Evolutionary conservation across 1,139 yeast species (phyloP), one percentile per base, ranked within the genome.

Genomic region (Pneumocystis sp.): DNA sequence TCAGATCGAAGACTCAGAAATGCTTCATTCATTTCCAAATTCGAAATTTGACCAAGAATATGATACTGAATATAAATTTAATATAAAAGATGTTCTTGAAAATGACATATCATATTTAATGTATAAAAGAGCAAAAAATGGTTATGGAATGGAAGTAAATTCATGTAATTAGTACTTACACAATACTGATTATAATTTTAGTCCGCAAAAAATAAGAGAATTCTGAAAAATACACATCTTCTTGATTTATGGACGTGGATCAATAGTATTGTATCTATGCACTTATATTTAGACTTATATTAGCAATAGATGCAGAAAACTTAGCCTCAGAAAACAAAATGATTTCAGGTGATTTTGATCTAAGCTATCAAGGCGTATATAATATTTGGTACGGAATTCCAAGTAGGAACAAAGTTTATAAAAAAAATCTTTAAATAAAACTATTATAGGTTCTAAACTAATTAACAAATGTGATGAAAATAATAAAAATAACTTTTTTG

Each of bases 181-280:
- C 31, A 42, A 31, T 15, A 12, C n/a, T 59, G 10, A 50, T 8
- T 25, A 50, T 50, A 50, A 25, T 50, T 10, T 7, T 42, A 59
- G 40, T 15, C 61, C 3, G 31, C 17, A 63, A 76, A 76, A 59
- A 91, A 91, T 68, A 81, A 86, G 56, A 78, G 80, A 29, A 78
- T 89, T 19, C 77, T 89, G 62, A 88, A 84, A 19, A 76, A 84
- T 39, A 86, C 84, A 44, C 83, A 84, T 69, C 77, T 89, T 50
- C 79, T 86, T 68, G 85, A 87, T 70, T 86, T 96, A 0, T 91
- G 97, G 97, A 83, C 86, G 71, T 91, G 97, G 97, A 76, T 91
- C 37, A 82, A 84, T 7, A 81, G 87, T 63, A 90, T 95, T 0
- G 19, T 39, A 3, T 59, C 31, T 42, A 42, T 59, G 3, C 17